Percentiles rank a stretch among this genome's conserved stretches.
Evolutionary conservation across 257 asterid species (phyloP).

Genomic region (Solanum medicagineum): DNA sequence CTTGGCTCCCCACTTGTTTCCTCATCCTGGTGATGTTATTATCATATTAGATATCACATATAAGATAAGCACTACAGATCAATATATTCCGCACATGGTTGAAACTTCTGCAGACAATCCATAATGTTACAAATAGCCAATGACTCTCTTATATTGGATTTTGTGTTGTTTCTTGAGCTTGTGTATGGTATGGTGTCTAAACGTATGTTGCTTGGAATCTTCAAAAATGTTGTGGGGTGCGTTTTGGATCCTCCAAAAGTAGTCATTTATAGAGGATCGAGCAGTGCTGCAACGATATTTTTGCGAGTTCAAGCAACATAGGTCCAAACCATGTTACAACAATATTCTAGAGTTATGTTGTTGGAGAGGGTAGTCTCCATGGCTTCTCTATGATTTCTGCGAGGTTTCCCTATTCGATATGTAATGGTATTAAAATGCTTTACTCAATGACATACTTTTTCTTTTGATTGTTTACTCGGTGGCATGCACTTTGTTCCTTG

Average conservation of each 20-base stretch:
- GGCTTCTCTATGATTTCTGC: neutral
- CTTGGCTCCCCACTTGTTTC: neutral
- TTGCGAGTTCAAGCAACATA: neutral
- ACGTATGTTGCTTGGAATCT: neutral
- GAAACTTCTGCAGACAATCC: neutral
- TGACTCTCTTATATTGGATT: neutral
- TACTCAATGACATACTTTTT: neutral
- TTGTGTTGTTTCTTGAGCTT: neutral
- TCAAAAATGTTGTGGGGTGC: neutral
- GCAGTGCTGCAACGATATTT: neutral
- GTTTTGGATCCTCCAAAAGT: neutral
- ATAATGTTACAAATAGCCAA: neutral
- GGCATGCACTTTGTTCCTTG: neutral
- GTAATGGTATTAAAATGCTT: neutral
- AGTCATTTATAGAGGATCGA: too few relatives aligned
- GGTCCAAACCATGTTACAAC: neutral
- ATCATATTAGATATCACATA: neutral
- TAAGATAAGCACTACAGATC: neutral
- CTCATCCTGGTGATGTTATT: neutral
- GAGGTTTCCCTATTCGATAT: neutral
- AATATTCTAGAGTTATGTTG: neutral
- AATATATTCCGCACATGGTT: neutral
- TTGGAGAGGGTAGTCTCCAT: neutral
- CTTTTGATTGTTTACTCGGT: neutral
- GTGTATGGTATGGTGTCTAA: neutral